These are phyloP conservation scores for Leucosporidium creatinivorum DNA, from an alignment of 768 basidiomycete species.

Conservation along the genomic window DNA sequence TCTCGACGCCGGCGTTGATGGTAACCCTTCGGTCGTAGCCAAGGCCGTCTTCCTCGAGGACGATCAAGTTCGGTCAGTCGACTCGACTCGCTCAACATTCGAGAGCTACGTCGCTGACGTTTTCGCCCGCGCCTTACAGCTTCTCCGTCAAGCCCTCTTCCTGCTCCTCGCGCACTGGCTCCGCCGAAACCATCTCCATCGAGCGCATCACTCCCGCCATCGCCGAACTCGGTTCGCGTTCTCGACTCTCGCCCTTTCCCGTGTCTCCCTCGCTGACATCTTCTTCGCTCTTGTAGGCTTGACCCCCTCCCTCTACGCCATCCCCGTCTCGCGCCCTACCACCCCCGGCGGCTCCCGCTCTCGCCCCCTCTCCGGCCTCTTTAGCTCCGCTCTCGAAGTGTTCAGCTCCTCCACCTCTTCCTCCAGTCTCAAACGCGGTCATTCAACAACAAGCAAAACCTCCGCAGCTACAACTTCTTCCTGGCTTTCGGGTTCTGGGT, in stretches of 20 bases:
- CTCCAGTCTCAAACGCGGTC: slow-evolving; percentile 11
- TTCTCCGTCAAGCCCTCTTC: slow-evolving; percentile 4
- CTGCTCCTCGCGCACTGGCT: not conserved
- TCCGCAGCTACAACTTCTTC: slow-evolving; percentile 24
- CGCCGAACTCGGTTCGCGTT: slow-evolving; percentile 5
- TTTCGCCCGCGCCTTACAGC: too few relatives aligned
- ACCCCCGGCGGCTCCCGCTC: not conserved
- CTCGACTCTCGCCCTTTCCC: not conserved
- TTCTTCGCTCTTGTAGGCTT: not conserved
- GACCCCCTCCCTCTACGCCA: not conserved
- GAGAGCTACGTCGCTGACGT: not conserved
- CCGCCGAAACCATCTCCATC: slow-evolving; percentile 10
- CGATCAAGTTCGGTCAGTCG: slow-evolving; percentile 5
- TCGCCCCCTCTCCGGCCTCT: slow-evolving; percentile 15
- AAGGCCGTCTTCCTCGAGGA: not conserved
- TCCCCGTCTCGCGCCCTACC: slow-evolving; percentile 6
- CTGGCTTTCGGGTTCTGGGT: not conserved
- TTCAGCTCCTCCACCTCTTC: not conserved
- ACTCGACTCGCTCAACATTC: too few relatives aligned
- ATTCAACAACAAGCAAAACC: slow-evolving; percentile 18
- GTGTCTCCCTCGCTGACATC: not conserved
- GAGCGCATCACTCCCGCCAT: slow-evolving; percentile 20
- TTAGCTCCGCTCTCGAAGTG: slow-evolving; percentile 17
- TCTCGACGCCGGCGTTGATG: not conserved
- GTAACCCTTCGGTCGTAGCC: not conserved